Evolutionary conservation across 371 early-diverging fungal genomes (phyloP).

Genomic region (Saksenaea vasiformis): DNA sequence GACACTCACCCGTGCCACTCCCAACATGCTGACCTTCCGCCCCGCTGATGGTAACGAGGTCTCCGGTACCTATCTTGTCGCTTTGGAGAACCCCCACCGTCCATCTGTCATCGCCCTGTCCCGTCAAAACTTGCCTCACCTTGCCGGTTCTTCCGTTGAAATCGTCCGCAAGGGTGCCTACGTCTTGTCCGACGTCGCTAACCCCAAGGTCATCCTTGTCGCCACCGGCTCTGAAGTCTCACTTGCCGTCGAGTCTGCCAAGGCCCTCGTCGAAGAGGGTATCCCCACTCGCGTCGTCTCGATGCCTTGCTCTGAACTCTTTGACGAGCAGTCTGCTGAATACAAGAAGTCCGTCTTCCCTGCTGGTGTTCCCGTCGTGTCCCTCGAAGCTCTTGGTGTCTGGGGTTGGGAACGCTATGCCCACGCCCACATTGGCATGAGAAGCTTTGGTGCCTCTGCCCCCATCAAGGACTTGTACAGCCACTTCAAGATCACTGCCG

Average conservation of each 20-base stretch:
- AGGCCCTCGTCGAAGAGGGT: constrained; percentile 56
- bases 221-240: constrained; percentile 97
- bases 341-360: constrained; percentile 85
- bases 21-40: constrained; percentile 87
- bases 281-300: constrained; percentile 86
- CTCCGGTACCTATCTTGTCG: constrained; percentile 88
- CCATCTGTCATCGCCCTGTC: constrained; percentile 92
- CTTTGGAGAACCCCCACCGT: constrained; percentile 64
- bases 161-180: constrained; percentile 79
- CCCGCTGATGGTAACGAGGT: constrained; percentile 98
- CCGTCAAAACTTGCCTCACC: constrained; percentile 94
- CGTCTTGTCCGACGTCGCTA: constrained; percentile 60
- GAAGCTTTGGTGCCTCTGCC: constrained; percentile 84
- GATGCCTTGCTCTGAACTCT: constrained; percentile 91
- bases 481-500: constrained; percentile 83
- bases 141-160: constrained; percentile 83
- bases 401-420: constrained; percentile 94
- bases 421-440: constrained; percentile 32
- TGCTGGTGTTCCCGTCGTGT: constrained; percentile 75
- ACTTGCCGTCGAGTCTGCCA: constrained; percentile 81
- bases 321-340: constrained; percentile 83
- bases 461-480: constrained; percentile 80
- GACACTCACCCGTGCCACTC: constrained; percentile 92
- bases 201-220: constrained; percentile 68
- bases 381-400: constrained; percentile 89